Base-by-base conservation (phyloP, 179 eudicot genomes). In the Silene vulgaris region DNA sequence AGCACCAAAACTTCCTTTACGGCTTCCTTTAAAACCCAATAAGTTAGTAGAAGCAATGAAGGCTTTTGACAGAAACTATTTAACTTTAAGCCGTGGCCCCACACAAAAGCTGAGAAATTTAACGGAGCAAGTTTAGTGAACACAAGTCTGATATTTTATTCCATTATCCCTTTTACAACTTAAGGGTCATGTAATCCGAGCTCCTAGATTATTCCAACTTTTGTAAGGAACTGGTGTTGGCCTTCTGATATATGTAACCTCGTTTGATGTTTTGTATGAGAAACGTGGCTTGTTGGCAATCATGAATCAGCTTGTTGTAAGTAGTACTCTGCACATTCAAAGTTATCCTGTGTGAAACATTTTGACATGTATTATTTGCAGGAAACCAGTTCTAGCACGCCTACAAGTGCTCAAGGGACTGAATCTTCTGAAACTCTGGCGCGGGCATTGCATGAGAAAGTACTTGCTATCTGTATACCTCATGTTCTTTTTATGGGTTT, bases 381-480 rank as follows among this genome's bases (percentile, higher is more conserved):
- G 95, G 80, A 61, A 64, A 72, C 78, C 50, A 77, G 62, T 78
- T 76, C 82, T 72, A 74, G 77, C 57, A 69, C 50, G 40, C 76
- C 79, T 71, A 81, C 79, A 73, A 78, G 72, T 79, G 17, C 54
- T 48, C 84, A 78, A 78, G 75, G 76, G 70, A 84, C 71, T 67
- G 90, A 88, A 79, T 52, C 85, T 65, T 84, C 99, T 35, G 87
- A 92, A 83, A 88, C 83, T 81, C 82, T 95, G 81, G 82, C 97
- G 45, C 90, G 86, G 83, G 99, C 95, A 45, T 80, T 92, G 85
- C 93, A 92, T 17, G 99, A 95, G 78, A 95, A 95, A 93, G 99
- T 95, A 80, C 14, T 72, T 17, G 32, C 65, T 71, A 7, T 62
- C 70, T 35, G 40, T 69, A 16, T 74, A n/a, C 59, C 65, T 77